Base-by-base conservation (phyloP, 768 basidiomycete genomes). In the Agaricus bisporus region DNA sequence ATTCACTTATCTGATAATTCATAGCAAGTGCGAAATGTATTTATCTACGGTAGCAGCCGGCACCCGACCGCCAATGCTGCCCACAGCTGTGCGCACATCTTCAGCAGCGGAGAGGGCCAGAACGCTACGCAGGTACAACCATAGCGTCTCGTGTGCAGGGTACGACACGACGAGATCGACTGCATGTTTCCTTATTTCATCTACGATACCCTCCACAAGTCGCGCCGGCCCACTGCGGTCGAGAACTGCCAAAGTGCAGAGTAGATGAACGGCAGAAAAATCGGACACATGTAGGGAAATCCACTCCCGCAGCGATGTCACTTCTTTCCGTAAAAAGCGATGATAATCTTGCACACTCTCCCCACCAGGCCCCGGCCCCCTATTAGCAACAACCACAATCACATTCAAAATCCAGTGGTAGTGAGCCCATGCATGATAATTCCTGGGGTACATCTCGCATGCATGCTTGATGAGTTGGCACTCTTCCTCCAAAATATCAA, bases 341-440 rank as follows among this genome's bases (percentile, higher is more conserved):
- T 68, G 39, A 54, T 70, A 68, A 41, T 60, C 57, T 52, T 9
- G 59, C 56, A 29, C 10, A 14, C 32, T 32, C 22, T 48, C 45
- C 10, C 56, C 56, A 41, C 38, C 12, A 59, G 65, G 43, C 50
- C 50, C 57, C 51, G 62, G 51, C 17, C 55, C 42, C 1, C 36
- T 29, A 58, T 39, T 52, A 49, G 59, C 47, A 6, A 48, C 46
- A 22, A 58, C 61, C 51, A 57, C 64, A 36, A 68, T 61, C 35
- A 68, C 60, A 56, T 76, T 68, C 41, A 79, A 62, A 51, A 81
- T 70, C 39, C 75, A 76, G 44, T 71, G 70, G 61, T 84, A 80
- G 59, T 88, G 83, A 1, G 72, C 63, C 87, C 87, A 88, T 4
- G 83, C 85, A 64, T 84, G 79, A 62, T 88, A 89, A 61, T 88